These are phyloP conservation scores for Talaromyces marneffei DNA, from an alignment of 2,329 filamentous ascomycete species.

Conservation along the genomic window DNA sequence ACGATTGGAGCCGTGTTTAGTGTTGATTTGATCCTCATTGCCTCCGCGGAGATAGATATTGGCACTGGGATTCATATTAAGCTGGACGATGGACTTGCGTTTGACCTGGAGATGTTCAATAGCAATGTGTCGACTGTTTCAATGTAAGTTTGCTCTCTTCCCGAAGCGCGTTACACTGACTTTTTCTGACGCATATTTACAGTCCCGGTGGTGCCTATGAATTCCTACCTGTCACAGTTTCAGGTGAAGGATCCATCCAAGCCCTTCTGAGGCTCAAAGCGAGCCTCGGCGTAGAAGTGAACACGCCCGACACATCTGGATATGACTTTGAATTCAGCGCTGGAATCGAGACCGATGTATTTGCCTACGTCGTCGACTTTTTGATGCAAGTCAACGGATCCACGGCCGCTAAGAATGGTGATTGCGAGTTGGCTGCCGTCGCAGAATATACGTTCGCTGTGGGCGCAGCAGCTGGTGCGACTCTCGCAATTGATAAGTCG, in stretches of 20 bases:
- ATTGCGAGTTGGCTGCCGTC: slow-evolving; percentile 44
- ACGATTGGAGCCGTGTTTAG: slow-evolving; percentile 46
- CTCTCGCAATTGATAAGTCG: slow-evolving; percentile 35
- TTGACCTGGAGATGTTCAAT: slow-evolving; percentile 49
- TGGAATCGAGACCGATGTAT: slow-evolving; percentile 47
- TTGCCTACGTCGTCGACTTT: slow-evolving; percentile 51
- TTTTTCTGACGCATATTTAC: not conserved
- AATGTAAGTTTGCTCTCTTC: slow-evolving; percentile 40
- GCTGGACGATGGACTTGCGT: slow-evolving; percentile 46
- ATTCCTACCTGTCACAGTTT: slow-evolving; percentile 51
- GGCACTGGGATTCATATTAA: slow-evolving; percentile 52
- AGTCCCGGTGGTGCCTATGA: slow-evolving; percentile 52
- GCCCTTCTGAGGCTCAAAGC: slow-evolving; percentile 26
- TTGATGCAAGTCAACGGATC: slow-evolving; percentile 46
- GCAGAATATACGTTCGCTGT: slow-evolving; percentile 49
- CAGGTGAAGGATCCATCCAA: slow-evolving; percentile 31
- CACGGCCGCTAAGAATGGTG: slow-evolving; percentile 28
- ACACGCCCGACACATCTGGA: not conserved
- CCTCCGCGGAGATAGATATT: slow-evolving; percentile 45
- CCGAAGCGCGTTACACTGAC: too few species aligned
- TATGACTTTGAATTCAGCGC: slow-evolving; percentile 28
- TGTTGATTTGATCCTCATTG: slow-evolving; percentile 49
- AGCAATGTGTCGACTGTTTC: slow-evolving; percentile 44
- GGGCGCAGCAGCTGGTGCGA: slow-evolving; percentile 51
- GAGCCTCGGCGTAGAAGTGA: slow-evolving; percentile 18